These are phyloP conservation scores for Lippia alba DNA, from an alignment of 305 asterid species.

Conservation along the genomic window DNA sequence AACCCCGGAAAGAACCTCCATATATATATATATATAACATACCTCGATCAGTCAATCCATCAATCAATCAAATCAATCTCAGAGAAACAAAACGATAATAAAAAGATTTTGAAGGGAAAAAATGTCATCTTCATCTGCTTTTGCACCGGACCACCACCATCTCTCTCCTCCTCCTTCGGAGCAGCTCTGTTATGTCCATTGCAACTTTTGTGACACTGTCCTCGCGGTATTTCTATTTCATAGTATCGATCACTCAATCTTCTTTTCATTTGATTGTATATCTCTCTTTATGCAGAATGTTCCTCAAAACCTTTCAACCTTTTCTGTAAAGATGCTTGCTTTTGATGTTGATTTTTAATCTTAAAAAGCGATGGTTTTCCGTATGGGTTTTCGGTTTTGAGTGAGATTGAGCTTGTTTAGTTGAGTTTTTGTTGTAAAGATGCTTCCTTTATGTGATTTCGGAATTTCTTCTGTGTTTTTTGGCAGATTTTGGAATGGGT, in stretches of 20 bases:
- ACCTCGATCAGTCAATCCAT: conserved; percentile 72
- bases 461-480: too few relatives aligned
- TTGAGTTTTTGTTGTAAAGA: too few relatives aligned
- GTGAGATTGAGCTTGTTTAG: neutral
- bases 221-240: conserved; percentile 71
- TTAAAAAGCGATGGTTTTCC: neutral
- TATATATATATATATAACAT: conserved; percentile 53
- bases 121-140: conserved; percentile 91
- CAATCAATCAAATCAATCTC: conserved; percentile 82
- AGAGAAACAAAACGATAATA: conserved; percentile 16
- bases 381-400: neutral
- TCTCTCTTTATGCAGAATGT: neutral
- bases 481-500: neutral
- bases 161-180: conserved; percentile 66
- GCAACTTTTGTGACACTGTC: conserved; percentile 91
- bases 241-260: neutral
- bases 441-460: too few relatives aligned
- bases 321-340: neutral
- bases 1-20: conserved; percentile 39
- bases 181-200: conserved; percentile 97
- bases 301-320: neutral
- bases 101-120: conserved; percentile 1
- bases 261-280: neutral
- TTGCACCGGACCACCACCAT: conserved; percentile 83
- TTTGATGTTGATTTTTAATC: neutral